A percentile compares a stretch with the other conserved stretches of the same genome.
These are phyloP conservation scores for Pochonia chlamydosporia DNA, from an alignment of 2,329 filamentous ascomycete genomes.

Conservation along the genomic window DNA sequence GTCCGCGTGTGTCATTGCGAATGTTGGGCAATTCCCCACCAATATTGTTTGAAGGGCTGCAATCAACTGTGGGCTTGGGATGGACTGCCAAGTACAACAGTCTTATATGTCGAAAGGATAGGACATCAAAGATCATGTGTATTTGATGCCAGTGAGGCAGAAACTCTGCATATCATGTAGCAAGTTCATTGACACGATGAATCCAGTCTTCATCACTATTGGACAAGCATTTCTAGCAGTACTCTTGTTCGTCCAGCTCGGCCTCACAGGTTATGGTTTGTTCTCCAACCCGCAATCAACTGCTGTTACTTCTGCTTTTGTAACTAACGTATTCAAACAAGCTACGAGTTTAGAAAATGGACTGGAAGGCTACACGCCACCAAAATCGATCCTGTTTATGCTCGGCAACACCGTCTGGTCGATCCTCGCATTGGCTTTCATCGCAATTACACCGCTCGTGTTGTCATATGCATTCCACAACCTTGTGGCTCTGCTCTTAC, in stretches of 20 bases:
- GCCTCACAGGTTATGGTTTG: conserved; percentile 5
- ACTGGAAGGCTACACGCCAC: neutral
- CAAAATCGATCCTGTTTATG: conserved; percentile 2
- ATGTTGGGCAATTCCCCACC: too few species aligned
- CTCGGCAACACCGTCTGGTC: conserved; percentile 7
- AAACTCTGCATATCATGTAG: too few species aligned
- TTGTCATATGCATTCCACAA: conserved; percentile 5
- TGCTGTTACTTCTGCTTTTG: neutral
- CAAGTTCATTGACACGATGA: neutral
- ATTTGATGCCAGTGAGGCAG: too few species aligned
- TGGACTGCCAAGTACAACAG: too few species aligned
- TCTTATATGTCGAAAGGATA: too few species aligned
- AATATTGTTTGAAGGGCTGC: too few species aligned
- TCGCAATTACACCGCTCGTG: conserved; percentile 1
- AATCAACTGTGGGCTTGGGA: too few species aligned
- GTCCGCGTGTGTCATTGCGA: too few species aligned
- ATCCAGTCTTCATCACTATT: neutral
- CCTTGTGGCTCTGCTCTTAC: conserved; percentile 1
- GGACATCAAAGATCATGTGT: too few species aligned
- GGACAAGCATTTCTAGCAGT: conserved; percentile 1
- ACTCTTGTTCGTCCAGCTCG: conserved; percentile 3
- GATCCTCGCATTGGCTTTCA: conserved; percentile 6
- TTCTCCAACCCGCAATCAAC: neutral
- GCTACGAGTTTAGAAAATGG: neutral
- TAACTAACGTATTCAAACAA: neutral